Percentiles rank a stretch among this genome's conserved stretches.
These are phyloP conservation scores for Phytophthora constricta DNA, from an alignment of 352 stramenopile genomes.

Conservation along the genomic window DNA sequence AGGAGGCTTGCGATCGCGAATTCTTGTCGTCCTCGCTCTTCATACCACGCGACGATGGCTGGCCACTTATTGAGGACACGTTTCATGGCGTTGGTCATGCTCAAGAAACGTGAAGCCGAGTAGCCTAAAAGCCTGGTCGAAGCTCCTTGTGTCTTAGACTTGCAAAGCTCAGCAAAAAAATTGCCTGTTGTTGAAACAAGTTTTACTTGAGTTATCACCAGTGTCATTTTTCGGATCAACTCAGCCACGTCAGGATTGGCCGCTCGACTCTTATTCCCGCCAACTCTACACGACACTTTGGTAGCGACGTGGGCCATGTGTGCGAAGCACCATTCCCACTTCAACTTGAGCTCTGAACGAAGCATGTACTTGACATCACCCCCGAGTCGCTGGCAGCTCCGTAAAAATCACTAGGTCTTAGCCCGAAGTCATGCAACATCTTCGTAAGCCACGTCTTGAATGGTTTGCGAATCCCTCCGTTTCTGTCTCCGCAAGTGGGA, in stretches of 20 bases:
- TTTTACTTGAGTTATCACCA: constrained; percentile 2
- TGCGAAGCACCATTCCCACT: constrained; percentile 29
- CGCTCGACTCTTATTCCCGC: constrained; percentile 4
- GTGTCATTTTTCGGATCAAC: constrained; percentile 15
- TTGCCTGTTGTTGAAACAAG: constrained; percentile 6
- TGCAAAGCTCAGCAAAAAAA: constrained; percentile 22
- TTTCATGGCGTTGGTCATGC: constrained; percentile 12
- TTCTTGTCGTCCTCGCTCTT: constrained; percentile 5
- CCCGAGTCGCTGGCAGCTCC: constrained; percentile 24
- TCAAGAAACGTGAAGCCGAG: constrained; percentile 21
- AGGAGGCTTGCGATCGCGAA: not conserved
- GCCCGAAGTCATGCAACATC: constrained; percentile 27
- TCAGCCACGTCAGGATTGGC: constrained; percentile 27
- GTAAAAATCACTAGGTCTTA: constrained; percentile 24
- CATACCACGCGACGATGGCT: constrained; percentile 13
- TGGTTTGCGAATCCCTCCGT: not conserved
- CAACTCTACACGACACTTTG: constrained; percentile 34
- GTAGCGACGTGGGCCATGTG: constrained; percentile 29
- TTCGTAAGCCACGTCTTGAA: not conserved
- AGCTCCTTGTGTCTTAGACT: constrained; percentile 9
- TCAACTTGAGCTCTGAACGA: constrained; percentile 15
- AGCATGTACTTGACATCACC: constrained; percentile 31
- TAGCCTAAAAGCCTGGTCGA: constrained; percentile 18
- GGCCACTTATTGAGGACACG: constrained; percentile 15
- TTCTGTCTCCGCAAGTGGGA: too few species aligned